A percentile compares a stretch with the other conserved stretches of the same genome.
These are phyloP conservation scores for Xylariaceae sp. DNA, from an alignment of 2,329 filamentous ascomycete species.

Conservation along the genomic window DNA sequence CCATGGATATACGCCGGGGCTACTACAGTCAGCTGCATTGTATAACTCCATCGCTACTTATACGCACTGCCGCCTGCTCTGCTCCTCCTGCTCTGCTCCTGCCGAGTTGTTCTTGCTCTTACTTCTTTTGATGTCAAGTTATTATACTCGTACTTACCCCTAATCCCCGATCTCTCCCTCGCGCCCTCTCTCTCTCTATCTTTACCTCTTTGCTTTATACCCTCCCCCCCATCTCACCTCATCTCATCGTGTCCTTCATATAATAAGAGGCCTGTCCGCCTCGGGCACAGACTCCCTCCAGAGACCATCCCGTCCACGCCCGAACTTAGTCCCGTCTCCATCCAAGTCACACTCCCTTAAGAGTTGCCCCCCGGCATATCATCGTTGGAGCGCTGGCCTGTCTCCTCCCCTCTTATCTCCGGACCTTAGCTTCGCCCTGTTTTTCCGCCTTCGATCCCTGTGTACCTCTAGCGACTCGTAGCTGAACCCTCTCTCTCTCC, in stretches of 20 bases:
- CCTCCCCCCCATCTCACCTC: constrained; percentile 22
- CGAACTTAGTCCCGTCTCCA: constrained; percentile 8
- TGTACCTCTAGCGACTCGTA: no score
- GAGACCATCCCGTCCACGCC: constrained; percentile 9
- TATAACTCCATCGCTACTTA: constrained; percentile 22
- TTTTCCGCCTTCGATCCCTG: no score
- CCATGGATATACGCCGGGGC: constrained; percentile 23
- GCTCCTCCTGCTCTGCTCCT: neutral
- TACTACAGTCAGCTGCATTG: constrained; percentile 13
- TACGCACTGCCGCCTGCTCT: constrained; percentile 12
- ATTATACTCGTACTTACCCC: constrained; percentile 10
- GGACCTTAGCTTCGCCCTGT: no score
- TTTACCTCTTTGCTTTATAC: constrained; percentile 17
- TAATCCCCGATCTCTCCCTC: constrained; percentile 1
- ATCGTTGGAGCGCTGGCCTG: neutral
- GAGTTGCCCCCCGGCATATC: constrained; percentile 6
- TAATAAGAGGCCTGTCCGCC: constrained; percentile 11
- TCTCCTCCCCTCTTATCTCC: constrained; percentile 12
- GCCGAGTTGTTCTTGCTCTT: constrained; percentile 4
- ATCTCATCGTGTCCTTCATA: constrained; percentile 16
- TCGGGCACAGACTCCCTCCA: constrained; percentile 8
- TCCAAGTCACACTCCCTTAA: neutral
- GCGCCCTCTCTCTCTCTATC: neutral
- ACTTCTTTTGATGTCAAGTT: constrained; percentile 23
- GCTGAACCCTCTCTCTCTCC: no score